phyloP scores from a whole-genome alignment of 2,329 filamentous ascomycete genomes.

The Aspergillus ibericus region DNA sequence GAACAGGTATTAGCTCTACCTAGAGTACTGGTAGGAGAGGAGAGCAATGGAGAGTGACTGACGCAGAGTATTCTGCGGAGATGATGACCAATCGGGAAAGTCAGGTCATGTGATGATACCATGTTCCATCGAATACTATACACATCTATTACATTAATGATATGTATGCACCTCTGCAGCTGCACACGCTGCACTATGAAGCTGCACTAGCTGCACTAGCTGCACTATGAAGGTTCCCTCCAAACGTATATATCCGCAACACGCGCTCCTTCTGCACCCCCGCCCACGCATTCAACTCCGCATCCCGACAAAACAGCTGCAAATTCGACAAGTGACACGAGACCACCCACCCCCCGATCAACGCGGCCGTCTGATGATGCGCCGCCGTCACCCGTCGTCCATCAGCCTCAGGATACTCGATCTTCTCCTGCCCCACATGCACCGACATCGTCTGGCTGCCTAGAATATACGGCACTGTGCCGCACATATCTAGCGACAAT shows the following conservation, averaged over 20 bases:
- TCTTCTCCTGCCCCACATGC: constrained; percentile 19
- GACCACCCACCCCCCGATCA: constrained; percentile 30
- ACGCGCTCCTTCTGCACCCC: constrained; percentile 24
- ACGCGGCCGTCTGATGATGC: constrained; percentile 25
- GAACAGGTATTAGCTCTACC: no score
- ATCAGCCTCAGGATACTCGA: constrained; percentile 28
- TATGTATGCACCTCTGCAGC: no score
- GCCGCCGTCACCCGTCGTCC: constrained; percentile 15
- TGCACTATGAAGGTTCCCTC: no score
- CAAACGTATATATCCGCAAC: constrained; percentile 27
- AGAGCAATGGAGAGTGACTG: background rate
- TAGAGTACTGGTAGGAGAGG: no score
- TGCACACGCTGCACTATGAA: no score
- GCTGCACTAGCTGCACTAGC: no score
- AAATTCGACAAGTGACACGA: constrained; percentile 22
- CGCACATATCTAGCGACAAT: constrained; percentile 29
- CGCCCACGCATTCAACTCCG: constrained; percentile 24
- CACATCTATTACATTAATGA: no score
- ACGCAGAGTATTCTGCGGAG: constrained; percentile 1
- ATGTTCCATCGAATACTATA: no score
- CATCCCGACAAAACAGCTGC: constrained; percentile 18
- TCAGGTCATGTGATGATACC: constrained; percentile 7
- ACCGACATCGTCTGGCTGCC: constrained; percentile 26
- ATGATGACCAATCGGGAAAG: constrained; percentile 3
- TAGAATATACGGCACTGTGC: constrained; percentile 28